phyloP scores from a whole-genome alignment of 768 basidiomycete genomes.

The Clitopilus hobsonii region DNA sequence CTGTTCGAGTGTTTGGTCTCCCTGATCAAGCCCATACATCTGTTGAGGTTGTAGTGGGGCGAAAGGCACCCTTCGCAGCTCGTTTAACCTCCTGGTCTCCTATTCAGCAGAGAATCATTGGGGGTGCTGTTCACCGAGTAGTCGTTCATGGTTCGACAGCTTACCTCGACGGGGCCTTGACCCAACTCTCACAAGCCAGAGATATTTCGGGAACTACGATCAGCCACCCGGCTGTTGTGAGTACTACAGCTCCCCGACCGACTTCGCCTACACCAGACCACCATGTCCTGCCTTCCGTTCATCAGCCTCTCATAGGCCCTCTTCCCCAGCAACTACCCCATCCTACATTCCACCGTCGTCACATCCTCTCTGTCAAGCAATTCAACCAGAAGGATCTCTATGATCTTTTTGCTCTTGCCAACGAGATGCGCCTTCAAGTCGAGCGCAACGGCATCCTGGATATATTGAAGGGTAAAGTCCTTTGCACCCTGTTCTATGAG shows the following conservation, averaged over 20 bases:
- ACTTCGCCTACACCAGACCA: conserved; percentile 28
- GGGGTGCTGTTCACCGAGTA: conserved; percentile 85
- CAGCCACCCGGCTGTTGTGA: conserved; percentile 27
- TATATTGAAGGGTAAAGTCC: conserved; percentile 84
- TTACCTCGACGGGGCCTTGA: conserved; percentile 80
- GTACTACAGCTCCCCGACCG: conserved; percentile 5
- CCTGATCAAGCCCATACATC: conserved; percentile 83
- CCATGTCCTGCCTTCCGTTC: no score
- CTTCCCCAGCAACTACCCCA: conserved; percentile 44
- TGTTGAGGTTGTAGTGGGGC: conserved; percentile 89
- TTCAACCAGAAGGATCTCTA: conserved; percentile 87
- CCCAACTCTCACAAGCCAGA: conserved; percentile 54
- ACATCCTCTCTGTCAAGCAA: conserved; percentile 93
- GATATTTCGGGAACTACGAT: conserved; percentile 67
- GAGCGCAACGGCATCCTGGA: conserved; percentile 88
- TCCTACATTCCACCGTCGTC: conserved; percentile 87
- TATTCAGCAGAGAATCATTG: conserved; percentile 52
- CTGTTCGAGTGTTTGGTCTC: conserved; percentile 85
- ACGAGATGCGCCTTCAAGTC: conserved; percentile 95
- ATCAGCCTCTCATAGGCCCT: conserved; percentile 6
- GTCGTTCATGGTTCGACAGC: conserved; percentile 85
- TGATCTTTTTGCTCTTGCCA: conserved; percentile 89
- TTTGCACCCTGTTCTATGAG: conserved; percentile 94
- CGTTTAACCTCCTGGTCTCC: conserved; percentile 76
- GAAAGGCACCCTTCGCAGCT: conserved; percentile 53